A percentile compares a stretch with the other conserved stretches of the same genome.
phyloP scores from a whole-genome alignment of 495 filamentous ascomycete species.

The Neurospora terricola region DNA sequence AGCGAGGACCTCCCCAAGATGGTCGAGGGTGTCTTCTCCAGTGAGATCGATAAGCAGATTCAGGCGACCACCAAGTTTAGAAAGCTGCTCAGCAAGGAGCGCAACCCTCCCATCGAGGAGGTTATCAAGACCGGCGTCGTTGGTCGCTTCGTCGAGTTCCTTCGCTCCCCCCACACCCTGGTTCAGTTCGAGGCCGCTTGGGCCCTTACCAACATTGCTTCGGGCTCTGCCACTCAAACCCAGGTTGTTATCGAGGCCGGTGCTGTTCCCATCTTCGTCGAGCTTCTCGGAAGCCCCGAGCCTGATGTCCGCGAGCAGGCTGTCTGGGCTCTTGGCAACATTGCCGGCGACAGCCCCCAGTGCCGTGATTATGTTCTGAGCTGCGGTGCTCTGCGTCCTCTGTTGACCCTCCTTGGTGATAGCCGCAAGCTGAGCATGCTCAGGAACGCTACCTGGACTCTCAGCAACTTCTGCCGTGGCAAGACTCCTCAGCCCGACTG shows the following conservation, averaged over 20 bases:
- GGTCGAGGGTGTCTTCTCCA: conserved; percentile 96
- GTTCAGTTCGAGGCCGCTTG: conserved; percentile 99
- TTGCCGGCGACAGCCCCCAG: conserved; percentile 94
- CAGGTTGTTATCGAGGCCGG: conserved; percentile 98
- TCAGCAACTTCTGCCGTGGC: conserved; percentile 99
- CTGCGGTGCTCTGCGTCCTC: conserved; percentile 79
- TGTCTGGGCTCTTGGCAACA: conserved; percentile 98
- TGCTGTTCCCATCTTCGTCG: conserved; percentile 96
- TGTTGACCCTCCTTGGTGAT: conserved; percentile 83
- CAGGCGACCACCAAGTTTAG: conserved; percentile 98
- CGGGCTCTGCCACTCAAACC: conserved; percentile 91
- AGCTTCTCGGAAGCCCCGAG: conserved; percentile 88
- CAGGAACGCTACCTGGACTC: conserved; percentile 95
- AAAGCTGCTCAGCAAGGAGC: conserved; percentile 95
- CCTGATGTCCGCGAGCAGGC: conserved; percentile 98
- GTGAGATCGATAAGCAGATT: conserved; percentile 96
- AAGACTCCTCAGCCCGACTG: conserved; percentile 99
- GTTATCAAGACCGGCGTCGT: conserved; percentile 99
- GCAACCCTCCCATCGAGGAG: conserved; percentile 97
- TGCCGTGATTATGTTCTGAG: conserved; percentile 93
- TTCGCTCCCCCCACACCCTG: conserved; percentile 93
- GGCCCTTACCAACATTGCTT: conserved; percentile 99
- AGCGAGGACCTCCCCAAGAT: conserved; percentile 97
- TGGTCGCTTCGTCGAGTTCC: conserved; percentile 94
- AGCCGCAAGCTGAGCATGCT: conserved; percentile 99